Percentiles rank a stretch among this genome's conserved stretches.
Conservation (phyloP, 352 stramenopile species). For the Peronospora destructor region DNA sequence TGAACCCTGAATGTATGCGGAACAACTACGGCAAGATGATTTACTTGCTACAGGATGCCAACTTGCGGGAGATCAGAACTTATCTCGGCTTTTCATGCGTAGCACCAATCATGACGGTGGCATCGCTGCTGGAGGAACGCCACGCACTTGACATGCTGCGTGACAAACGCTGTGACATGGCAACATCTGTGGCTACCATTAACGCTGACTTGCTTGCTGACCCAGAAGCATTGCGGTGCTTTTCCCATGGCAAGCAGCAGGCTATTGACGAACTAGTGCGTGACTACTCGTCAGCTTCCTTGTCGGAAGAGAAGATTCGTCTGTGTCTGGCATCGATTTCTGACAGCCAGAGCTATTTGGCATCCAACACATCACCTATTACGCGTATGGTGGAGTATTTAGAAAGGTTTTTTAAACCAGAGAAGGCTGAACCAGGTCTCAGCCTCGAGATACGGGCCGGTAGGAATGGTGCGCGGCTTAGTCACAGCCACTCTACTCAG, state of each 20-base stretch:
- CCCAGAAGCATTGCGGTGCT: constrained; percentile 18
- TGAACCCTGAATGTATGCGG: constrained; percentile 89
- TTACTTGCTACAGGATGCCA: constrained; percentile 90
- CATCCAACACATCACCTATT: constrained; percentile 51
- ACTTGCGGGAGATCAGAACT: constrained; percentile 60
- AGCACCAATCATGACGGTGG: constrained; percentile 64
- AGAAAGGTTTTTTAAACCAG: constrained; percentile 46
- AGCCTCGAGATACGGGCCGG: constrained; percentile 54
- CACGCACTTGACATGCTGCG: constrained; percentile 60
- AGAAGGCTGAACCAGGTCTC: constrained; percentile 35
- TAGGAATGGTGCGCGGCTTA: constrained; percentile 52
- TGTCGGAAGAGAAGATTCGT: constrained; percentile 49
- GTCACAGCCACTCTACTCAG: constrained; percentile 49
- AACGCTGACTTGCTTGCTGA: constrained; percentile 11
- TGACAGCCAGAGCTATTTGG: constrained; percentile 58
- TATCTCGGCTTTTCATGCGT: constrained; percentile 77
- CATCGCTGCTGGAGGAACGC: constrained; percentile 58
- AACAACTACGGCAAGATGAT: constrained; percentile 93
- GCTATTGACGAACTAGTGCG: constrained; percentile 35
- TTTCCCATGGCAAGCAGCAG: constrained; percentile 25
- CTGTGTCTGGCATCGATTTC: constrained; percentile 42
- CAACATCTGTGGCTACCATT: constrained; percentile 44
- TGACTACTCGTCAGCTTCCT: constrained; percentile 39
- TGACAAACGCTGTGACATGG: constrained; percentile 58
- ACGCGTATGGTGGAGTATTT: constrained; percentile 58